Evolutionary conservation across 805 yeast species (phyloP).

Genomic region (Tetrapisispora namnaoensis): DNA sequence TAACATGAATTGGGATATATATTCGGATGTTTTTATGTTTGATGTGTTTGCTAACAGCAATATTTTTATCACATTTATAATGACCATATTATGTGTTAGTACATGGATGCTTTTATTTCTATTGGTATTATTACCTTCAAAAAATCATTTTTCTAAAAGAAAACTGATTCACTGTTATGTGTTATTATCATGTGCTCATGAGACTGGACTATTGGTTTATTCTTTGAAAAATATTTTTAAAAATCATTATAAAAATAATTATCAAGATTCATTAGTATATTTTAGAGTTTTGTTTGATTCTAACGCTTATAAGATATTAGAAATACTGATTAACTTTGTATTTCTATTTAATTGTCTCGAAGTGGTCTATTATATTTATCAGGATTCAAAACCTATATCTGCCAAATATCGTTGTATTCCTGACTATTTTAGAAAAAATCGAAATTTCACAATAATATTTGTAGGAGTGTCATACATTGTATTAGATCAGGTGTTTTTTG

Average conservation of each 20-base stretch:
- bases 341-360: slow-evolving; percentile 23
- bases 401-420: slow-evolving; percentile 15
- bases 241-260: slow-evolving; percentile 42
- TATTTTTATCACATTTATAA: slow-evolving; percentile 39
- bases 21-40: not conserved
- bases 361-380: slow-evolving; percentile 22
- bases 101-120: slow-evolving; percentile 64
- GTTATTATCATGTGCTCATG: slow-evolving; percentile 43
- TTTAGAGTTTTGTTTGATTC: slow-evolving; percentile 10
- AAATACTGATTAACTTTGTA: slow-evolving; percentile 10
- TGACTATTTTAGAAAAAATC: slow-evolving; percentile 9
- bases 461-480: slow-evolving; percentile 8
- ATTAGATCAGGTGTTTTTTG: not conserved
- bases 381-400: slow-evolving; percentile 3
- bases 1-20: not conserved
- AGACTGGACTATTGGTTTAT: slow-evolving; percentile 41
- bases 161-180: slow-evolving; percentile 46
- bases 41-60: slow-evolving; percentile 30
- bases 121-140: slow-evolving; percentile 40
- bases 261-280: slow-evolving; percentile 42
- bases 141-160: slow-evolving; percentile 42
- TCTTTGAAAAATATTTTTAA: slow-evolving; percentile 36
- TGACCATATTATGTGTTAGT: slow-evolving; percentile 46
- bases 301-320: slow-evolving; percentile 9
- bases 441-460: slow-evolving; percentile 12